A percentile compares a stretch with the other conserved stretches of the same genome.
phyloP scores from a whole-genome alignment of 1,139 yeast genomes.

The Pichia sp. region DNA sequence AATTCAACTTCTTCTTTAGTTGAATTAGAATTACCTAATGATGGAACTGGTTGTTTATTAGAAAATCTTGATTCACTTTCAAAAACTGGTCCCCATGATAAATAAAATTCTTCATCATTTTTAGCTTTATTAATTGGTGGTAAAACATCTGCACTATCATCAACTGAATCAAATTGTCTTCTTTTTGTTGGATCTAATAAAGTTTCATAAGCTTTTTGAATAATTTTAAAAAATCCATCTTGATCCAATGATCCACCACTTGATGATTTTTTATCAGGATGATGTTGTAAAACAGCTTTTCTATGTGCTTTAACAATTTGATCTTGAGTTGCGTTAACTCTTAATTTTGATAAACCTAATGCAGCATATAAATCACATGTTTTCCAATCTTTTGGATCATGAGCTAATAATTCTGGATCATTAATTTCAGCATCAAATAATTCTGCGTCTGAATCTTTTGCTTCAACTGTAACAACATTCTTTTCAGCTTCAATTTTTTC shows the following conservation, averaged over 20 bases:
- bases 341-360: constrained; percentile 83
- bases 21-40: constrained; percentile 62
- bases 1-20: constrained; percentile 80
- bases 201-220: constrained; percentile 92
- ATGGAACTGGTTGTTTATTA: constrained; percentile 82
- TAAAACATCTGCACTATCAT: constrained; percentile 73
- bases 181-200: constrained; percentile 82
- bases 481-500: constrained; percentile 91
- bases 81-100: constrained; percentile 90
- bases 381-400: constrained; percentile 98
- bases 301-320: constrained; percentile 97
- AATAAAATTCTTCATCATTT: constrained; percentile 57
- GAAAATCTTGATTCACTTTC: constrained; percentile 90
- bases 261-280: constrained; percentile 93
- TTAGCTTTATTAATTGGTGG: constrained; percentile 50
- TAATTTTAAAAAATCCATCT: constrained; percentile 96
- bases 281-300: constrained; percentile 93
- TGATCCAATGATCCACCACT: constrained; percentile 71
- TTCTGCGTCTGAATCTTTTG: constrained; percentile 63
- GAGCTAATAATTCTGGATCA: constrained; percentile 61
- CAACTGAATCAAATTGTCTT: constrained; percentile 93
- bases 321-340: constrained; percentile 87
- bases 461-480: constrained; percentile 72
- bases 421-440: constrained; percentile 60
- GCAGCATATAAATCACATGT: constrained; percentile 94